Conservation (phyloP, 495 filamentous ascomycete species). For the Penicillium cosmopolitanum region DNA sequence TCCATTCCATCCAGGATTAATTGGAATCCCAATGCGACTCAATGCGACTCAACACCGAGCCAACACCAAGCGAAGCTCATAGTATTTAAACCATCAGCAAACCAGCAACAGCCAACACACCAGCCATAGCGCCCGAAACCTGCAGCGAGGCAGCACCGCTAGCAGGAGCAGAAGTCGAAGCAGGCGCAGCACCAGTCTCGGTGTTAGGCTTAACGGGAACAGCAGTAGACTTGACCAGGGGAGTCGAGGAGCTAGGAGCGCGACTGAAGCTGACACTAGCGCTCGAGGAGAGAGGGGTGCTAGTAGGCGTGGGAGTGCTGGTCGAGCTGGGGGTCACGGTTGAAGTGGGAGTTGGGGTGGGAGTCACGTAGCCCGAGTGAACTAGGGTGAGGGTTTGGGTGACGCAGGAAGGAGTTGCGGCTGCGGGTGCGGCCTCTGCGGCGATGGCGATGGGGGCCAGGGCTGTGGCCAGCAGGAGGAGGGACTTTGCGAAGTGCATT, state of each 20-base stretch:
- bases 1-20: no score
- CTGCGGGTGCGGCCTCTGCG: constrained; percentile 26
- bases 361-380: constrained; percentile 35
- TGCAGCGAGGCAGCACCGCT: constrained; percentile 36
- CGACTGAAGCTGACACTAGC: constrained; percentile 15
- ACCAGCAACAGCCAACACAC: constrained; percentile 48
- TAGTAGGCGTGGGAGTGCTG: constrained; percentile 18
- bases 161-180: constrained; percentile 31
- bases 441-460: constrained; percentile 40
- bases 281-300: constrained; percentile 26
- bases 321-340: constrained; percentile 30
- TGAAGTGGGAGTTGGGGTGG: constrained; percentile 28
- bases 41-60: no score
- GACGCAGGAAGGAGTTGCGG: constrained; percentile 24
- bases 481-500: constrained; percentile 44
- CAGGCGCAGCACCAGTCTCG: constrained; percentile 21
- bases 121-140: constrained; percentile 37
- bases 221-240: constrained; percentile 22
- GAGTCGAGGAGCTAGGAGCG: constrained; percentile 25
- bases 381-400: constrained; percentile 39
- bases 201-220: constrained; percentile 6
- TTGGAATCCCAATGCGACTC: no score
- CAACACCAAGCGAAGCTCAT: no score
- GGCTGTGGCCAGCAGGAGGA: constrained; percentile 36
- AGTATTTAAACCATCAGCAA: constrained; percentile 44